Evolutionary conservation across 139 green algal species (phyloP), one percentile per base, ranked within the genome.

Genomic region (Chlorella sp.): DNA sequence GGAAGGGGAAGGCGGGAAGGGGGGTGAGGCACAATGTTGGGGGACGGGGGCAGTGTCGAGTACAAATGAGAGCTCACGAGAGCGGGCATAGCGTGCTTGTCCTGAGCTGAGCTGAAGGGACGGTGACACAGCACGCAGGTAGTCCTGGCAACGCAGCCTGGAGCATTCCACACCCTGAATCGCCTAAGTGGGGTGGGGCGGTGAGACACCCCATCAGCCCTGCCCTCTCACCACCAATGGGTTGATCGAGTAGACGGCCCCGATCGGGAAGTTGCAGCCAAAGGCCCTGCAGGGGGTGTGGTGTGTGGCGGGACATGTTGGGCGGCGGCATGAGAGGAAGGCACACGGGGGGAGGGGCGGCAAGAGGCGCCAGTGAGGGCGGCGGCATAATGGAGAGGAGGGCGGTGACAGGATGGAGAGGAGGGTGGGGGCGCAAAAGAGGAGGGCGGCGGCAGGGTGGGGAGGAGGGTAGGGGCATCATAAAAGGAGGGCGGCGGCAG

Each of bases 211-310:
- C n/a, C n/a, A n/a, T n/a, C n/a, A n/a, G n/a, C n/a, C n/a, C 48
- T 9, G 9, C 48, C 48, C 48, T 16, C 48, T 9, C 48, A 57
- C 48, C 64, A 95, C 91, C 78, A 77, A 75, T 15, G 94, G 94
- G 39, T 96, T 96, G 89, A 96, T 96, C 64, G 69, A 83, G 85
- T 96, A 96, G 36, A 96, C 91, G 34, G 83, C 64, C 39, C 94
- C 94, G 18, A 95, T 90, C 61, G 90, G 94, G 11, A 91, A 86
- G 81, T 89, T n/a, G 79, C 93, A 95, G 78, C 94, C 94, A 90
- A 94, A 96, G 4, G 81, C 75, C 42, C 94, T 81, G 36, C 61
- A 68, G 26, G 15, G 73, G 73, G 16, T n/a, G n/a, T n/a, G n/a
- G n/a, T n/a, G 32, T n/a, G 12, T 3, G 4, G 3, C 73, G n/a